Percentiles rank a stretch among this genome's conserved stretches.
These are phyloP conservation scores for Pyracantha coccinea DNA, from an alignment of 331 rosid genomes.

Conservation along the genomic window DNA sequence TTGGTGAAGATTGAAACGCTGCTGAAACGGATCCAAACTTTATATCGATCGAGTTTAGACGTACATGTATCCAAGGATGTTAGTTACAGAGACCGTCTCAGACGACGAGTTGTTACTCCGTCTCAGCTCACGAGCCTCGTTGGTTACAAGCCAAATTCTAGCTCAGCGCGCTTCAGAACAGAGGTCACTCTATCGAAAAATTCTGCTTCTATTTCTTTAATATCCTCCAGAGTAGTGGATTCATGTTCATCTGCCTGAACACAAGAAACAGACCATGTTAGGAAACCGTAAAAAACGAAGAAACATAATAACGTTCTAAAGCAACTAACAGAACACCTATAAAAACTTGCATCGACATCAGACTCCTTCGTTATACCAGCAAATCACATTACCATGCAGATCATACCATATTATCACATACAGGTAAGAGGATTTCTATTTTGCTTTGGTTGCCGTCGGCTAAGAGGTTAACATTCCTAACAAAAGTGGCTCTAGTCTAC, in stretches of 20 bases:
- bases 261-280: neutral
- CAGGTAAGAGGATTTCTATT: neutral
- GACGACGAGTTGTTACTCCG: too few species aligned
- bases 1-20: too few species aligned
- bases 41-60: too few species aligned
- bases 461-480: neutral
- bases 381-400: too few species aligned
- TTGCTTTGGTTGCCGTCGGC: neutral
- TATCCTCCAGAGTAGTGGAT: conserved; percentile 45
- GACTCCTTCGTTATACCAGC: neutral
- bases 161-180: conserved; percentile 59
- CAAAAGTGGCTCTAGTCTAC: neutral
- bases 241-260: conserved; percentile 87
- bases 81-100: too few species aligned
- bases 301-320: neutral
- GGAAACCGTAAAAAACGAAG: neutral
- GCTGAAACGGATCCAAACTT: too few species aligned
- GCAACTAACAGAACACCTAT: neutral
- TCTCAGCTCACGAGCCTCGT: too few species aligned
- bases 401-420: neutral
- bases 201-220: conserved; percentile 64
- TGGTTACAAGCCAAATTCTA: conserved; percentile 46
- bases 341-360: neutral
- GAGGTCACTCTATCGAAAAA: conserved; percentile 52
- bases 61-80: too few species aligned